Evolutionary conservation across 495 filamentous ascomycete species (phyloP), one percentile per base, ranked within the genome.

Genomic region (Daldinia bambusicola): DNA sequence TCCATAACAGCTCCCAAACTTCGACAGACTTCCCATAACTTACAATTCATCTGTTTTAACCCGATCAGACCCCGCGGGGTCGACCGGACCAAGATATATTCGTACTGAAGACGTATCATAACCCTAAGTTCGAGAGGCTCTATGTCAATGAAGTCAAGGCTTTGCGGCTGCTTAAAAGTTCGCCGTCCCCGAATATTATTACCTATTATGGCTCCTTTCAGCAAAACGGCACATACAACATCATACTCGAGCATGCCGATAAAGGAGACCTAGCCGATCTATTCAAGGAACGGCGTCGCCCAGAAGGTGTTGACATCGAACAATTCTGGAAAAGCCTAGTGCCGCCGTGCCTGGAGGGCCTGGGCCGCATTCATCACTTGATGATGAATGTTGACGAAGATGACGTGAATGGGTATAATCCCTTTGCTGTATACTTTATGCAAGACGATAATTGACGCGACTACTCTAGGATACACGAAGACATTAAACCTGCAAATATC

Each of bases 231-330:
- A 75, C 71, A 0, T 83, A 74, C 61, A 80, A 83, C 61, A 67
- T 86, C 0, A 68, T 87, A 34, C 72, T 87, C 3, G 84, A 86
- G 66, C 84, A 78, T 70, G 83, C 79, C 2, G 79, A 85, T 57
- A 60, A 70, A 34, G 83, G 83, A 9, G 78, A 76, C 14, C 70
- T 86, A n/a, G 76, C 79, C 30, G 67, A 81, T 13, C 84, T 76
- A 60, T 79, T 84, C 61, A 50, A 69, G 43, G 71, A 22, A 7
- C 74, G 64, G 16, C 43, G 60, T 6, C 73, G 77, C 1, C 55
- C 62, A 12, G 76, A 60, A 22, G 70, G 61, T 31, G 64, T 70
- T 26, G 80, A 84, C n/a, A 79, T 81, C 6, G 55, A 75, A 38
- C 65, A 61, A n/a, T 84, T 85, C 59, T 87, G 83, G 83, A 38